Evolutionary conservation across 805 yeast species (phyloP).

Genomic region (Candida methanosorbosa): DNA sequence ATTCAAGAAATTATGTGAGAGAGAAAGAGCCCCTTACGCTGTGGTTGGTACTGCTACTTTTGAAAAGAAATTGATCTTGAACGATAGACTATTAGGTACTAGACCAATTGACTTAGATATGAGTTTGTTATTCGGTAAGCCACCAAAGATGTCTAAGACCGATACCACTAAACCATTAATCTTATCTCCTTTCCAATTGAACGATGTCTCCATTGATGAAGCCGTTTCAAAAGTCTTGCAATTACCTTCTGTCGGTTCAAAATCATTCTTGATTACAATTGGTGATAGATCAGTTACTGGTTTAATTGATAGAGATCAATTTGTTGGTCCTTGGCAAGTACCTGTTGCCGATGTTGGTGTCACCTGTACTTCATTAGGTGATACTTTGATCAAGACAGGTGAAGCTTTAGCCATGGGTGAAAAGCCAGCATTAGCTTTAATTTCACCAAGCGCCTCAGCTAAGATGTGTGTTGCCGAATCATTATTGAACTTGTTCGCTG

Average conservation of each 20-base stretch:
- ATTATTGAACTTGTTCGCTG: slow-evolving; percentile 78
- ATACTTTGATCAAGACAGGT: slow-evolving; percentile 65
- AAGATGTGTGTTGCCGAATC: slow-evolving; percentile 96
- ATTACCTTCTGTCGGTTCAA: slow-evolving; percentile 92
- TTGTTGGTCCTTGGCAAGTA: slow-evolving; percentile 99
- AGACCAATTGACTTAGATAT: slow-evolving; percentile 94
- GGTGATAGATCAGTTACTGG: slow-evolving; percentile 99
- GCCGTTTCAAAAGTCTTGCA: slow-evolving; percentile 77
- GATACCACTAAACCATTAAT: slow-evolving; percentile 56
- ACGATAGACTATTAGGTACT: slow-evolving; percentile 66
- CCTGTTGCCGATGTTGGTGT: slow-evolving; percentile 99
- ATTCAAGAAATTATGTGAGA: slow-evolving; percentile 74
- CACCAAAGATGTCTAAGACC: slow-evolving; percentile 86
- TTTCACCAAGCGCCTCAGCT: slow-evolving; percentile 85
- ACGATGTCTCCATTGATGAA: slow-evolving; percentile 38
- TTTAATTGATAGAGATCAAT: slow-evolving; percentile 91
- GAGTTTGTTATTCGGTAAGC: slow-evolving; percentile 92
- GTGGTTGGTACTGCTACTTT: slow-evolving; percentile 92
- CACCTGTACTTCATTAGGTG: slow-evolving; percentile 84
- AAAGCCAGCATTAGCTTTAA: slow-evolving; percentile 82
- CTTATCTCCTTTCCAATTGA: slow-evolving; percentile 29
- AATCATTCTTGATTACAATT: slow-evolving; percentile 90
- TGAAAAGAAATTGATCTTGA: slow-evolving; percentile 74
- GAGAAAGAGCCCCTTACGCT: slow-evolving; percentile 95
- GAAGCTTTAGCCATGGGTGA: slow-evolving; percentile 98